These are phyloP conservation scores for Arthromyces matolae DNA, from an alignment of 768 basidiomycete species.

Conservation along the genomic window DNA sequence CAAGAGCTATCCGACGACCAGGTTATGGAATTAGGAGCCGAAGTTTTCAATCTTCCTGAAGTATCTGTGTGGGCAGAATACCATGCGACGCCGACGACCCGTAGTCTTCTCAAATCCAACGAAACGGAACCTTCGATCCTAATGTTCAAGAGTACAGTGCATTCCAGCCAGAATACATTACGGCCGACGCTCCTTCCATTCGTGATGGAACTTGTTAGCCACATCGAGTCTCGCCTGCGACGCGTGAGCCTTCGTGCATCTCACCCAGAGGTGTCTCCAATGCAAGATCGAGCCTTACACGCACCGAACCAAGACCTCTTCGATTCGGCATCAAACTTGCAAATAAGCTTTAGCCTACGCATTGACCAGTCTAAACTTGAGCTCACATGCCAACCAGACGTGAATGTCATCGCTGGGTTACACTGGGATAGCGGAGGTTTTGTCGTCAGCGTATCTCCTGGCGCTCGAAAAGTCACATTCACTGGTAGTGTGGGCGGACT, in stretches of 20 bases:
- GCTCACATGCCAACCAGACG: slow-evolving; percentile 85
- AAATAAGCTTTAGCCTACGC: slow-evolving; percentile 81
- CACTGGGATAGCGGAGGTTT: slow-evolving; percentile 97
- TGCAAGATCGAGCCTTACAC: slow-evolving; percentile 10
- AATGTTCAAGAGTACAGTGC: slow-evolving; percentile 83
- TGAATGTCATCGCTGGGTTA: slow-evolving; percentile 85
- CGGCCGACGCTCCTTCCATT: slow-evolving; percentile 83
- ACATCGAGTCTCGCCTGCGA: slow-evolving; percentile 68
- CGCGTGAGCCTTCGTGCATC: slow-evolving; percentile 36
- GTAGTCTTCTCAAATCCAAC: slow-evolving; percentile 29
- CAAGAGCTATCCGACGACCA: slow-evolving; percentile 51
- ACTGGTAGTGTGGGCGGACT: slow-evolving; percentile 80
- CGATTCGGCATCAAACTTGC: slow-evolving; percentile 47
- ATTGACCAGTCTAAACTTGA: slow-evolving; percentile 88
- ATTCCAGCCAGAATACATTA: slow-evolving; percentile 83
- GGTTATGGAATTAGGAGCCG: slow-evolving; percentile 50
- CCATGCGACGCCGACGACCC: slow-evolving; percentile 49
- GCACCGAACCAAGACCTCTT: slow-evolving; percentile 14
- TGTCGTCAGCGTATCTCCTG: slow-evolving; percentile 71
- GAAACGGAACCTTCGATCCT: slow-evolving; percentile 55
- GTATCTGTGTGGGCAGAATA: slow-evolving; percentile 85
- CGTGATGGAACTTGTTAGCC: slow-evolving; percentile 68
- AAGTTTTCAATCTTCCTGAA: slow-evolving; percentile 69
- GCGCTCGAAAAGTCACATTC: slow-evolving; percentile 66
- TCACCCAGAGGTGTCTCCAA: slow-evolving; percentile 13